Evolutionary conservation across 495 filamentous ascomycete genomes (phyloP).

Genomic region (Platismatia glauca): DNA sequence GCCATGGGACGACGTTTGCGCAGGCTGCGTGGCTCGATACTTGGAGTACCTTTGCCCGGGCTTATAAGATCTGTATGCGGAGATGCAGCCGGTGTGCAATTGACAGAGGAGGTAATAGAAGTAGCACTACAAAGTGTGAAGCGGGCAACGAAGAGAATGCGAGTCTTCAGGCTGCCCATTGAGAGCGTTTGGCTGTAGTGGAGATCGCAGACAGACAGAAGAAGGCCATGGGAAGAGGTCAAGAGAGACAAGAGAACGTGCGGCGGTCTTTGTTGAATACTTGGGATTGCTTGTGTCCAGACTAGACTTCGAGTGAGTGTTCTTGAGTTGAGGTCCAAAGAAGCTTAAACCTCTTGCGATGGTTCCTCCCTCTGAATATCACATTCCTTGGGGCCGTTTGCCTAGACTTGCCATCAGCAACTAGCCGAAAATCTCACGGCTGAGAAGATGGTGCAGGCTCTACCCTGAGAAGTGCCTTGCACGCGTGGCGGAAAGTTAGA

Average conservation of each 20-base stretch:
- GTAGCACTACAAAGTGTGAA: neutral
- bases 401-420: neutral
- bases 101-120: neutral
- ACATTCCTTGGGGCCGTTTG: neutral
- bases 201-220: neutral
- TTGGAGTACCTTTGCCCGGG: neutral
- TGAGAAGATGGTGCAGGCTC: neutral
- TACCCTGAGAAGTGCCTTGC: neutral
- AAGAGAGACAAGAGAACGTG: neutral
- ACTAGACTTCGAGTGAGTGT: neutral
- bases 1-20: neutral
- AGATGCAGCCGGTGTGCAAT: neutral
- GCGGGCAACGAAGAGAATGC: too few relatives aligned
- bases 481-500: neutral
- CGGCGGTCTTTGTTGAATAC: neutral
- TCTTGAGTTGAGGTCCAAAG: neutral
- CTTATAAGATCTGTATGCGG: neutral
- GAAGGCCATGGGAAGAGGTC: neutral
- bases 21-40: neutral
- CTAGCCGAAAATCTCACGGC: neutral
- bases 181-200: neutral
- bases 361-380: neutral
- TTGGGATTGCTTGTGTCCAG: neutral
- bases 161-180: neutral
- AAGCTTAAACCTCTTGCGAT: conserved; percentile 3